These are phyloP conservation scores for Cladophialophora exuberans DNA, from an alignment of 2,329 filamentous ascomycete genomes.

Conservation along the genomic window DNA sequence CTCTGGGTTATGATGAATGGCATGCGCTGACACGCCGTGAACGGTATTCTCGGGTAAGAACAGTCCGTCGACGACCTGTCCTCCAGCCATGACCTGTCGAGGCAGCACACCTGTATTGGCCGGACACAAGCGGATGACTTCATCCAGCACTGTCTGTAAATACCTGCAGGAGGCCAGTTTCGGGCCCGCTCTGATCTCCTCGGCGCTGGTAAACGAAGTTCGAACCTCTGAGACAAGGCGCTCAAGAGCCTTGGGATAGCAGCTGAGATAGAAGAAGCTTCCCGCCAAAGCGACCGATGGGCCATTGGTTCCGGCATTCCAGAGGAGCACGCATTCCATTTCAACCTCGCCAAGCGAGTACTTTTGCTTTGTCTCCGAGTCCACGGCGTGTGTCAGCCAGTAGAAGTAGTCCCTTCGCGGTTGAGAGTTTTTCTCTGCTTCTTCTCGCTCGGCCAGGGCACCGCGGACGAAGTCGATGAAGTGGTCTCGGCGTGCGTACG, in stretches of 20 bases:
- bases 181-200: not conserved
- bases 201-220: not conserved
- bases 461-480: no score
- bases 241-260: not conserved
- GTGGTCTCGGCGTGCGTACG: no score
- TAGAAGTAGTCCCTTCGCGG: not conserved
- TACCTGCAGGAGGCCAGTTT: not conserved
- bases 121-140: not conserved
- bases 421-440: no score
- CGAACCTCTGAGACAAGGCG: not conserved
- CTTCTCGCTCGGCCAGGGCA: no score
- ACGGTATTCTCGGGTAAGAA: not conserved
- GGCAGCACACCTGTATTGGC: not conserved
- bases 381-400: not conserved
- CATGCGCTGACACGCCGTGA: not conserved
- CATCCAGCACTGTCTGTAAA: not conserved
- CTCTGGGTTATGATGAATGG: not conserved
- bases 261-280: conserved; percentile 1
- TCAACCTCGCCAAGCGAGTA: not conserved
- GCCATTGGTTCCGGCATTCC: not conserved
- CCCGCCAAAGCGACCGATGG: not conserved
- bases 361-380: not conserved
- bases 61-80: not conserved
- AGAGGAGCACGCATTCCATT: not conserved
- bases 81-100: not conserved